Evolutionary conservation across 169 alveolate genomes (phyloP), one percentile per base, ranked within the genome.

Genomic region (Plasmodium falciparum): DNA sequence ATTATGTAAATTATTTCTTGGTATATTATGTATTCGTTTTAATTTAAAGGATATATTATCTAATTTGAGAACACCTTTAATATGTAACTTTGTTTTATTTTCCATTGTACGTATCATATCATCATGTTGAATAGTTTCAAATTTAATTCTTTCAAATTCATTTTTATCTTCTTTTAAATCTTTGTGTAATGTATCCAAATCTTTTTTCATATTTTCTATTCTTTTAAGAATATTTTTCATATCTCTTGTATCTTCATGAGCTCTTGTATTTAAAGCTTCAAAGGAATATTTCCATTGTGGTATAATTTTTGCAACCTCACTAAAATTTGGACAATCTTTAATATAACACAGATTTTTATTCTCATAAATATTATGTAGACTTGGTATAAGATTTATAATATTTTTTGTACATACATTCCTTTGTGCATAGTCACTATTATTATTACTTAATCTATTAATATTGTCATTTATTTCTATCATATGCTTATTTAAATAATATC

Each of bases 251-350:
- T 86, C 92, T 3, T 71, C 69, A 22, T 59, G 88, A 65, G 92
- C 92, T 59, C 65, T 86, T 45, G 62, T 70, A 54, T 86, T 86
- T 58, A 86, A 24, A 12, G 63, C 12, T 56, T 86, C 92, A 65
- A 86, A 86, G 9, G 88, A 62, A 24, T 72, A 33, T 71, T 86
- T 86, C 92, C 92, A 86, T 65, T 71, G 88, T 1, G 92, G 92
- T 15, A 86, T 58, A 11, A 86, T 69, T 29, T 72, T 70, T 15
- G 58, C 59, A n/a, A 86, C 54, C 72, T 86, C 92, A 15, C 56
- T 65, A 29, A 70, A 70, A 47, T 29, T 72, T 45, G 92, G 92
- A 62, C 71, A 45, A 45, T 86, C 92, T 39, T 86, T 86, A 33
- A 86, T 86, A 66, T 86, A 86, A 33, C 88, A 71, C 45, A 86